Percentiles rank a stretch among this genome's conserved stretches.
These are phyloP conservation scores for Hyaloscypha bicolor DNA, from an alignment of 495 filamentous ascomycete species.

Conservation along the genomic window DNA sequence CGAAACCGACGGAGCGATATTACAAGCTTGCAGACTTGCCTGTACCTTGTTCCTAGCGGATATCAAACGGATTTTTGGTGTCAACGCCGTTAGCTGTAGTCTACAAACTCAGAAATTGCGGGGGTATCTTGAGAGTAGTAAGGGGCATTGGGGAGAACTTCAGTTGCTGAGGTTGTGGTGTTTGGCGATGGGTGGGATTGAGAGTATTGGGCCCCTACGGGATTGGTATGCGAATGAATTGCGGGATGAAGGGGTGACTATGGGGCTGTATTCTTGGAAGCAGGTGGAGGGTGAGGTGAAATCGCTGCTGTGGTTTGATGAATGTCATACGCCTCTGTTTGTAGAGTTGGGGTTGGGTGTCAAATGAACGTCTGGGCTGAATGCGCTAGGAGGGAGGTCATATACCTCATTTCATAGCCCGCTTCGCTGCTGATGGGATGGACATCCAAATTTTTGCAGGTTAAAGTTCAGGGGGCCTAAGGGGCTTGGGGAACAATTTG, in stretches of 20 bases:
- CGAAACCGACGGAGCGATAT: not conserved
- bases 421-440: not conserved
- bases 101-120: constrained; percentile 15
- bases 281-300: constrained; percentile 3
- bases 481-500: no score
- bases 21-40: constrained; percentile 6
- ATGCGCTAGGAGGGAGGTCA: not conserved
- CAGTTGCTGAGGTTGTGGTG: constrained; percentile 10
- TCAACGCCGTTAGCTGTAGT: constrained; percentile 7
- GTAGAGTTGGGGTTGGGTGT: constrained; percentile 1
- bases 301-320: constrained; percentile 18
- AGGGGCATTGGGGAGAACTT: constrained; percentile 5
- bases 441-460: no score
- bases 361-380: not conserved
- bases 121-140: constrained; percentile 1
- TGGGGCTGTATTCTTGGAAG: constrained; percentile 2
- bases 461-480: no score
- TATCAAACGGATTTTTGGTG: constrained; percentile 16
- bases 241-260: not conserved
- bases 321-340: constrained; percentile 19
- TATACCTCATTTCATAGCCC: not conserved
- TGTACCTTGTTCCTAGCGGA: constrained; percentile 16
- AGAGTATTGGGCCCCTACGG: not conserved
- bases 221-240: constrained; percentile 16
- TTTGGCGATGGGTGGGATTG: constrained; percentile 18